Evolutionary conservation across 1,284 basidiomycete genomes (phyloP).

Genomic region (Polyporus tsugae): DNA sequence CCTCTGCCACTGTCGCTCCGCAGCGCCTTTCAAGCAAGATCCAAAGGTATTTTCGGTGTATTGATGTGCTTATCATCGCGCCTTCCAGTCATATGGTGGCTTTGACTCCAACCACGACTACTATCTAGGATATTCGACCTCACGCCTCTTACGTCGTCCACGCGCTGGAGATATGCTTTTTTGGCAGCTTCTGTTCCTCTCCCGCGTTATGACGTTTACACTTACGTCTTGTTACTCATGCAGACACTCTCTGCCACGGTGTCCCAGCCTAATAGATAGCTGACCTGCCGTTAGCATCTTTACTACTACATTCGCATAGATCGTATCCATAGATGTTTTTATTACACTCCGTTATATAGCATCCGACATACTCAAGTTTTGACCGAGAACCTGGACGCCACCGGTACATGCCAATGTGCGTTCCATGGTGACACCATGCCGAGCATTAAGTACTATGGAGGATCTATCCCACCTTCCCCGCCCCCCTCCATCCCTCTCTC

Average conservation of each 20-base stretch:
- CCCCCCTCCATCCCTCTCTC: not conserved
- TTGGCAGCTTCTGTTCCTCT: not conserved
- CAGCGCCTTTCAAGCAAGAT: constrained; percentile 32
- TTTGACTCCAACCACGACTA: not conserved
- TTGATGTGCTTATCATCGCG: not conserved
- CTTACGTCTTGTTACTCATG: not conserved
- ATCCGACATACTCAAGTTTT: not conserved
- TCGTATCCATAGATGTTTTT: not conserved
- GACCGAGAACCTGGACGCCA: not conserved
- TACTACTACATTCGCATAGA: not conserved
- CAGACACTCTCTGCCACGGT: not conserved
- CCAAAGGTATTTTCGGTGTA: constrained; percentile 28
- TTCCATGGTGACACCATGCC: not conserved
- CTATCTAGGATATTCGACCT: not conserved
- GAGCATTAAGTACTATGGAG: too few species aligned
- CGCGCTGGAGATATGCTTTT: not conserved
- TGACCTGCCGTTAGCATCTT: not conserved
- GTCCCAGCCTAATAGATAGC: not conserved
- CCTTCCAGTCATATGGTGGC: not conserved
- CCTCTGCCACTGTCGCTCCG: not conserved
- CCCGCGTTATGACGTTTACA: not conserved
- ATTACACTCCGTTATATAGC: not conserved
- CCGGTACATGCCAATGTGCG: not conserved
- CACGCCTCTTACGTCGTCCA: not conserved
- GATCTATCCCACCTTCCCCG: too few species aligned